Base-by-base conservation (phyloP, 768 basidiomycete genomes). In the Hypholoma sublateritium region DNA sequence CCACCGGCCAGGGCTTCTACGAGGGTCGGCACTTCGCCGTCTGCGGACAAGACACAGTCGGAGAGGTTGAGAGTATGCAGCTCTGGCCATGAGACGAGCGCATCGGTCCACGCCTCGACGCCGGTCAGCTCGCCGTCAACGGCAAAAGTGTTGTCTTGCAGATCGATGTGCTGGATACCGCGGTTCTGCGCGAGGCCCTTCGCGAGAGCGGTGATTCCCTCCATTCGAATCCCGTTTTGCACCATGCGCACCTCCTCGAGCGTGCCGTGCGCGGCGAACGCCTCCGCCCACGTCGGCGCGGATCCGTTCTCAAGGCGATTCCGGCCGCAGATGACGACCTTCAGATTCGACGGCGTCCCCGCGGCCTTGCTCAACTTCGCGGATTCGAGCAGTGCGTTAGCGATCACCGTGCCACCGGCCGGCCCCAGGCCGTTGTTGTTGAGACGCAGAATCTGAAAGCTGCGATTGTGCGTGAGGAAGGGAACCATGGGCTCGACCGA, bases 401-500 rank as follows among this genome's bases (percentile, higher is more conserved):
- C 93, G 62, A 99, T 84, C 67, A 89, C 84, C 11, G 76, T 76
- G 41, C 97, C 97, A 24, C 94, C 97, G 16, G 84, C 87, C 13
- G 93, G 91, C 9, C 96, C 96, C 16, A 99, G 84, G 21, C 96
- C 96, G 71, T 98, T 98, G 78, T 98, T 99, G 75, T 93, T 96
- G 59, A 98, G 83, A 65, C 88, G 89, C 67, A 99, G 84, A 54
- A 92, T 80, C 67, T 88, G 84, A 76, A 97, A 85, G 61, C 80
- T 82, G 57, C 86, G 87, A 70, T 96, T 95, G 59, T 87, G 76
- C 28, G 86, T 85, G 66, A 96, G 85, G 79, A 96, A 91, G 16
- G 87, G 87, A 50, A 95, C 94, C 73, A 98, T 89, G 43, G 95
- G 93, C 62, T 95, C 93, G 21, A 95, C 95, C 32, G 91, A 94